These are phyloP conservation scores for Fonsecaea nubica DNA, from an alignment of 2,329 filamentous ascomycete species.

Conservation along the genomic window DNA sequence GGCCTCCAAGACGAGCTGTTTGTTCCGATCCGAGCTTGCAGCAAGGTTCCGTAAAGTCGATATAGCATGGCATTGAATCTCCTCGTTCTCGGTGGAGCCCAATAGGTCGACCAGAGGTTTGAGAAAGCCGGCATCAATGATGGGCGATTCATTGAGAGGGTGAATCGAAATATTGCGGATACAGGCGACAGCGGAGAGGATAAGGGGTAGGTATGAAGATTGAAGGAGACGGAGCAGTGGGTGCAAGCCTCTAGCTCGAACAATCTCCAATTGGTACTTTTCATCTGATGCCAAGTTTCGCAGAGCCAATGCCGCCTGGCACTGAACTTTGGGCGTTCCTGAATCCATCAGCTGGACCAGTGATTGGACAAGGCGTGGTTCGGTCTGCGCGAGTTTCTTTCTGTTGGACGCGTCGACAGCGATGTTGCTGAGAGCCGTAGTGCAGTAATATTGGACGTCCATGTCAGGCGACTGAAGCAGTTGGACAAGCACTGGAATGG, in stretches of 20 bases:
- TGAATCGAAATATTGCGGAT: constrained; percentile 99
- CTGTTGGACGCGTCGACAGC: constrained; percentile 92
- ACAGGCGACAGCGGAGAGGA: constrained; percentile 94
- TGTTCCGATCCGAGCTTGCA: constrained; percentile 96
- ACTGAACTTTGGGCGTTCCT: constrained; percentile 95
- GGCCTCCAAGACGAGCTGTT: constrained; percentile 94
- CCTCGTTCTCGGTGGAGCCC: constrained; percentile 95
- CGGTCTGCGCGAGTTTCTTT: constrained; percentile 86
- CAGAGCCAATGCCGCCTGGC: constrained; percentile 91
- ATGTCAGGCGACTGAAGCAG: constrained; percentile 91
- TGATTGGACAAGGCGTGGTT: constrained; percentile 89
- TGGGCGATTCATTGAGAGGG: constrained; percentile 95
- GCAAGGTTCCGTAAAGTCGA: constrained; percentile 94
- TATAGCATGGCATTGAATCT: constrained; percentile 98
- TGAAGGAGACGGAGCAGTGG: constrained; percentile 88
- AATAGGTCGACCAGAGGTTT: constrained; percentile 92
- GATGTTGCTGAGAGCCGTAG: constrained; percentile 97
- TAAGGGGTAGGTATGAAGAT: constrained; percentile 93
- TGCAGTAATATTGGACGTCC: constrained; percentile 99
- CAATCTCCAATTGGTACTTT: constrained; percentile 98
- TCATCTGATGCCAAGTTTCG: constrained; percentile 97
- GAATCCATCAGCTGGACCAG: constrained; percentile 97
- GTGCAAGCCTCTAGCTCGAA: constrained; percentile 81
- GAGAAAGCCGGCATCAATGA: constrained; percentile 96
- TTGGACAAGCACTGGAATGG: constrained; percentile 96